Percentiles rank a stretch among this genome's conserved stretches.
Evolutionary conservation across 2,329 filamentous ascomycete species (phyloP).

Genomic region (Ceratocystis ficicola): DNA sequence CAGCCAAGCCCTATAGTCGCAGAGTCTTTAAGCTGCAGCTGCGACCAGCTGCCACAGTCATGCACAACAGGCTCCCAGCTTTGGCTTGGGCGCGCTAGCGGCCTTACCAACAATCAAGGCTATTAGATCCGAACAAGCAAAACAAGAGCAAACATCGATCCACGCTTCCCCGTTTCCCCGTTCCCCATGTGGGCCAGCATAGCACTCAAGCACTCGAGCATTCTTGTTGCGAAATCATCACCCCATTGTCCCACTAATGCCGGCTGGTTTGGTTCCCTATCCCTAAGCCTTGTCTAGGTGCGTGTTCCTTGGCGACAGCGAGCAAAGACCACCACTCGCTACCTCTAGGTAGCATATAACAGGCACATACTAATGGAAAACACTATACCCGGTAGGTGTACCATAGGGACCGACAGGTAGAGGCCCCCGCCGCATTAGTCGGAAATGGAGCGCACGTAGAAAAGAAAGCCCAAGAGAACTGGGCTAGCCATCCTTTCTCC

Average conservation of each 20-base stretch:
- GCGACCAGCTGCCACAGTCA: background rate
- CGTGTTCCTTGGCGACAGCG: background rate
- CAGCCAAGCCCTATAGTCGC: background rate
- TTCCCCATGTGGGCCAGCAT: background rate
- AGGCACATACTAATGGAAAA: background rate
- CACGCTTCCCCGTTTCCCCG: background rate
- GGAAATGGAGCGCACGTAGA: conserved; percentile 1
- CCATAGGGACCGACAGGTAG: too few species aligned
- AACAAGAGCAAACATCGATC: background rate
- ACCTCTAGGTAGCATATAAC: background rate
- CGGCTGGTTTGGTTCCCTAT: background rate
- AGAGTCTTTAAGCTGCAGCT: background rate
- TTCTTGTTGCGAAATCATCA: background rate
- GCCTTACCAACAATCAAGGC: background rate
- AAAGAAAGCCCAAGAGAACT: conserved; percentile 1
- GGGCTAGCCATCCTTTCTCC: background rate
- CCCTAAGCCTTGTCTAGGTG: background rate
- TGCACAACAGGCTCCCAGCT: background rate
- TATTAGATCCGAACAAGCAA: background rate
- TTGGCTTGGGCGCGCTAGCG: background rate
- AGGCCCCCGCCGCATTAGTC: background rate
- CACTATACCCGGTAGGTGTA: background rate
- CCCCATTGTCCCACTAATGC: background rate
- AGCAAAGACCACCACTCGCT: background rate
- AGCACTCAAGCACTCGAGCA: background rate